A percentile compares a stretch with the other conserved stretches of the same genome.
phyloP scores from a whole-genome alignment of 495 filamentous ascomycete species.

The Trypethelium eluteriae region DNA sequence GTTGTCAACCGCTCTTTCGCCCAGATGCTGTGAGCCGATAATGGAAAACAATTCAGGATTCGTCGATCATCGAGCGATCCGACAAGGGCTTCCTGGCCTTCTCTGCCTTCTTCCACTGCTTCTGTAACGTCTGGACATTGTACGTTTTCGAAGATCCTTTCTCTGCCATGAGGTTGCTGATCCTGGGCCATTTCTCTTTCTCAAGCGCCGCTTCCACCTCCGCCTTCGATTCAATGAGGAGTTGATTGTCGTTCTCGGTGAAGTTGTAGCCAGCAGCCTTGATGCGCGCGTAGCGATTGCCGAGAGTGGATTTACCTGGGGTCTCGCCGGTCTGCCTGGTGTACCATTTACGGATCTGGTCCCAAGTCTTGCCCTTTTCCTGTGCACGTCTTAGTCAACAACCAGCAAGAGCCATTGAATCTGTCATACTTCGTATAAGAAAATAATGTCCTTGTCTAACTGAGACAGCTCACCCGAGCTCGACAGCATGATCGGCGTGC shows the following conservation, averaged over 20 bases:
- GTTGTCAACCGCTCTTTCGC: no score
- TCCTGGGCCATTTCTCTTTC: constrained; percentile 19
- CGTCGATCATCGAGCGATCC: no score
- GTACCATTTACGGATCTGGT: constrained; percentile 12
- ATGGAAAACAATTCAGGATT: no score
- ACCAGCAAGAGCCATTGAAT: neutral
- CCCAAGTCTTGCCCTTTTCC: constrained; percentile 14
- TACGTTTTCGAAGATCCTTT: neutral
- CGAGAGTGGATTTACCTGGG: constrained; percentile 14
- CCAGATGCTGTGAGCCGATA: no score
- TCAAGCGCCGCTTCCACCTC: constrained; percentile 15
- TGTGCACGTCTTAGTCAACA: neutral
- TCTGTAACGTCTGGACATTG: constrained; percentile 8
- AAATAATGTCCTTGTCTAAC: neutral
- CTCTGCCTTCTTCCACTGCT: constrained; percentile 12
- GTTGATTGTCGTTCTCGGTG: constrained; percentile 10
- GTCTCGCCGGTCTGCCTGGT: constrained; percentile 8
- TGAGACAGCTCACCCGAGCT: neutral
- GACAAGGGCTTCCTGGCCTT: no score
- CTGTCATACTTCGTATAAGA: neutral
- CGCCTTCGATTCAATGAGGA: constrained; percentile 13
- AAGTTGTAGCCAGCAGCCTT: constrained; percentile 15
- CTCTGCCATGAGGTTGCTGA: constrained; percentile 12
- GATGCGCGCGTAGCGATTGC: constrained; percentile 17
- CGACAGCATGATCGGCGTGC: no score